Evolutionary conservation across 73 alveolate species (phyloP), one percentile per base, ranked within the genome.

Genomic region (Diophrys sp.): DNA sequence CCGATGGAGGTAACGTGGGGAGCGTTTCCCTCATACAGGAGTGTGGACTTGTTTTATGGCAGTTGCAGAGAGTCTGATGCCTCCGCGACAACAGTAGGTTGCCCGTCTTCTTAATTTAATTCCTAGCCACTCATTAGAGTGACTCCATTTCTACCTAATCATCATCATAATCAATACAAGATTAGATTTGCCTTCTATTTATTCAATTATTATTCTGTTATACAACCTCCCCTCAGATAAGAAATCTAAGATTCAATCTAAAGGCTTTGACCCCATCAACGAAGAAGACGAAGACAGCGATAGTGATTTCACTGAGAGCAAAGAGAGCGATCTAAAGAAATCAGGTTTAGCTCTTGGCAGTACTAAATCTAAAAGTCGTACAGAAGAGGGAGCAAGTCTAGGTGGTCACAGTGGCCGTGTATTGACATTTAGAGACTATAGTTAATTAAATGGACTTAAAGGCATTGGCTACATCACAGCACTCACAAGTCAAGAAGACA

Each of bases 271-370:
- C 29, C 75, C 75, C 2, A 68, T 68, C 31, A n/a, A 68, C 2
- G 75, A 68, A 28, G 75, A 68, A 2, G 75, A 68, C 2, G 75
- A 68, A n/a, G 75, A 68, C 44, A 26, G 27, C 54, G 23, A 2
- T 2, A 55, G 29, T 1, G 75, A 28, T 18, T 25, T 23, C 72
- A 31, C 18, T 2, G 72, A 62, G 25, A 31, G 25, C 18, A 31
- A 29, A 28, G 75, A 68, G 1, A 29, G 25, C 1, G 11, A 27
- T 25, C 23, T 25, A 26, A 68, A 5, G 1, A n/a, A 2, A n/a
- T 25, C 2, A 2, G 75, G 29, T 25, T 25, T n/a, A 2, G 75
- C 25, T 2, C 24, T 23, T 18, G 30, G 56, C 2, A 26, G 5
- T 28, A 26, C 31, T 68, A 55, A 68, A 2, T 2, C 56, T 68